These are phyloP conservation scores for Cercophora sp. DNA, from an alignment of 495 filamentous ascomycete species.

Conservation along the genomic window DNA sequence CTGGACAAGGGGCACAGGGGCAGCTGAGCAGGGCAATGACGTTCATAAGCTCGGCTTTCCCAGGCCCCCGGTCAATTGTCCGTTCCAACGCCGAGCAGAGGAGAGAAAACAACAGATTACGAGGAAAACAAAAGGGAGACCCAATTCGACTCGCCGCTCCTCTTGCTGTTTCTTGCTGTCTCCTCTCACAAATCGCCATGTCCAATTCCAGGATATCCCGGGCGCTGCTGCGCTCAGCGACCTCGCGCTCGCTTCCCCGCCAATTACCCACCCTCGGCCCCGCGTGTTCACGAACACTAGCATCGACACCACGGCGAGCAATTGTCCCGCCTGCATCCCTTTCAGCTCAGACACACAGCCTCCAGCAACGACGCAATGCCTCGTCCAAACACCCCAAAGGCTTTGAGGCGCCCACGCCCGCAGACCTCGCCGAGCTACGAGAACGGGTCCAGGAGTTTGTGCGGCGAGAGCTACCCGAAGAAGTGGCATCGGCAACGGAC, in stretches of 20 bases:
- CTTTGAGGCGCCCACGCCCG: constrained; percentile 69
- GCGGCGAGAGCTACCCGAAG: constrained; percentile 76
- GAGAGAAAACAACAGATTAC: no score
- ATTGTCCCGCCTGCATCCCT: constrained; percentile 2
- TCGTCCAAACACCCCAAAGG: constrained; percentile 78
- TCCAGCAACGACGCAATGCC: constrained; percentile 23
- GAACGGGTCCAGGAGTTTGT: constrained; percentile 92
- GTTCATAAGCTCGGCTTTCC: constrained; percentile 8
- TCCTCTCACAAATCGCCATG: no score
- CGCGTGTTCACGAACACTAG: constrained; percentile 6
- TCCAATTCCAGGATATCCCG: constrained; percentile 16
- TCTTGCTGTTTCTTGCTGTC: no score
- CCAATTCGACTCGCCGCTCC: no score
- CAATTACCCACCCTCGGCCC: constrained; percentile 12
- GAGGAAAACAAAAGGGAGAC: no score
- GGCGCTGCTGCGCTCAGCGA: constrained; percentile 26
- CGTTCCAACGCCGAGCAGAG: no score
- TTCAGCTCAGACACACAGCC: constrained; percentile 1
- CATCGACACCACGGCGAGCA: constrained; percentile 15
- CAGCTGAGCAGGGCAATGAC: no score
- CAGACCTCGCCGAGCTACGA: constrained; percentile 78
- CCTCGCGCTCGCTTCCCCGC: constrained; percentile 4
- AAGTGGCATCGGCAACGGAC: constrained; percentile 78
- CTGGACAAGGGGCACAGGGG: not conserved
- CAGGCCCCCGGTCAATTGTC: not conserved